Evolutionary conservation across 1,284 basidiomycete species (phyloP).

Genomic region (Wallemia mellicola): DNA sequence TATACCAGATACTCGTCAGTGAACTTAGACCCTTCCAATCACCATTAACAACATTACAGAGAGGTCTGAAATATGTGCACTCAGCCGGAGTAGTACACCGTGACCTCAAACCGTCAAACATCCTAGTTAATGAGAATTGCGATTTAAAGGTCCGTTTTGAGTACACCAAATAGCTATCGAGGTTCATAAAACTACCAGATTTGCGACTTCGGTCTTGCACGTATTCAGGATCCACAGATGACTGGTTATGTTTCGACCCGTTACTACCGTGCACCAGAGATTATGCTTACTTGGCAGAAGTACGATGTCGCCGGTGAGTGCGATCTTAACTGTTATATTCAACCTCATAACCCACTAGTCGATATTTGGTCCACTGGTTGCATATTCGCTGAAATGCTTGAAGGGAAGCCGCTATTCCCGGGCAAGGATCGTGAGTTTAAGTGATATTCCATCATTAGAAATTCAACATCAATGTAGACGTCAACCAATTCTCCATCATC

Average conservation of each 20-base stretch:
- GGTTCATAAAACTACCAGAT: conserved; percentile 24
- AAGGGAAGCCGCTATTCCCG: conserved; percentile 94
- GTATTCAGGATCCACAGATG: conserved; percentile 84
- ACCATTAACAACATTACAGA: conserved; percentile 19
- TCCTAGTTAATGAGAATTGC: conserved; percentile 98
- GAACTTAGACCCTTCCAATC: background rate
- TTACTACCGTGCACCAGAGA: conserved; percentile 96
- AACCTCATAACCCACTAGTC: conserved; percentile 18
- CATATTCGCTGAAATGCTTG: conserved; percentile 99
- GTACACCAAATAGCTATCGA: no score
- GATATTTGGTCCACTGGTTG: conserved; percentile 98
- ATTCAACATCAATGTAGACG: conserved; percentile 27
- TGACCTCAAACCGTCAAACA: conserved; percentile 98
- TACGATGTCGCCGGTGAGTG: conserved; percentile 63
- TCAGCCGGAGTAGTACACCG: conserved; percentile 97
- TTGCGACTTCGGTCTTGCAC: conserved; percentile 91
- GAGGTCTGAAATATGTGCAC: conserved; percentile 96
- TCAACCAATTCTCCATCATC: conserved; percentile 99
- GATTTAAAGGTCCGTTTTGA: conserved; percentile 40
- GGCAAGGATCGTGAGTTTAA: conserved; percentile 53
- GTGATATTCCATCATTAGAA: background rate
- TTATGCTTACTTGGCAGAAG: conserved; percentile 99
- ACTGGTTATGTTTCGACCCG: conserved; percentile 97
- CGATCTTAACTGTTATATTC: background rate
- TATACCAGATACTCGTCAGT: conserved; percentile 83